A percentile compares a stretch with the other conserved stretches of the same genome.
These are phyloP conservation scores for Coemansia sp. DNA, from an alignment of 192 early-diverging fungal species.

Conservation along the genomic window DNA sequence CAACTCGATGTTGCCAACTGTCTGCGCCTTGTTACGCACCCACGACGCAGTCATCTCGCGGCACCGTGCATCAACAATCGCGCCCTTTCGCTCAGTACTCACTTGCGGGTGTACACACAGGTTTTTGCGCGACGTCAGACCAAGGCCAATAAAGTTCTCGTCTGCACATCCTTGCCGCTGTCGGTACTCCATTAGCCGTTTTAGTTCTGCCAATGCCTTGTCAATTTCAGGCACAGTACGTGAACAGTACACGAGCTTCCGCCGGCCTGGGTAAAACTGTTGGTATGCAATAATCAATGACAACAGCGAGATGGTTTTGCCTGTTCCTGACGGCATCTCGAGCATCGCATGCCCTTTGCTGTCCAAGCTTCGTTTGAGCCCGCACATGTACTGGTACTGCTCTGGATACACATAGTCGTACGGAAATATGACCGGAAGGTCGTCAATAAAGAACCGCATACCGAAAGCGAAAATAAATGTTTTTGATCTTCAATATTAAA, in stretches of 20 bases:
- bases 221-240: constrained; percentile 99
- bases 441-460: constrained; percentile 54
- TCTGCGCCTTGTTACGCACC: constrained; percentile 74
- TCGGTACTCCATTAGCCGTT: constrained; percentile 86
- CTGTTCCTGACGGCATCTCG: constrained; percentile 99
- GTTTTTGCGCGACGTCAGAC: constrained; percentile 90
- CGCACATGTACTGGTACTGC: constrained; percentile 98
- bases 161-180: constrained; percentile 60
- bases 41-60: constrained; percentile 91
- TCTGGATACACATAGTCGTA: constrained; percentile 99
- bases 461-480: too few relatives aligned
- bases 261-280: constrained; percentile 84
- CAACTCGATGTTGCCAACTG: constrained; percentile 53
- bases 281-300: constrained; percentile 97
- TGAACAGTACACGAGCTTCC: constrained; percentile 99
- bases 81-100: constrained; percentile 82
- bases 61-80: constrained; percentile 87
- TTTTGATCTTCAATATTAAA: too few relatives aligned
- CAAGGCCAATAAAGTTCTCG: constrained; percentile 87
- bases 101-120: constrained; percentile 92
- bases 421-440: constrained; percentile 92
- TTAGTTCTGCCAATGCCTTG: constrained; percentile 95
- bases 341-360: constrained; percentile 92
- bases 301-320: constrained; percentile 94
- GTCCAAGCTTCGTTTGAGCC: constrained; percentile 91